Evolutionary conservation across 2,329 filamentous ascomycete species (phyloP).

Genomic region (Metarhizium brunneum): DNA sequence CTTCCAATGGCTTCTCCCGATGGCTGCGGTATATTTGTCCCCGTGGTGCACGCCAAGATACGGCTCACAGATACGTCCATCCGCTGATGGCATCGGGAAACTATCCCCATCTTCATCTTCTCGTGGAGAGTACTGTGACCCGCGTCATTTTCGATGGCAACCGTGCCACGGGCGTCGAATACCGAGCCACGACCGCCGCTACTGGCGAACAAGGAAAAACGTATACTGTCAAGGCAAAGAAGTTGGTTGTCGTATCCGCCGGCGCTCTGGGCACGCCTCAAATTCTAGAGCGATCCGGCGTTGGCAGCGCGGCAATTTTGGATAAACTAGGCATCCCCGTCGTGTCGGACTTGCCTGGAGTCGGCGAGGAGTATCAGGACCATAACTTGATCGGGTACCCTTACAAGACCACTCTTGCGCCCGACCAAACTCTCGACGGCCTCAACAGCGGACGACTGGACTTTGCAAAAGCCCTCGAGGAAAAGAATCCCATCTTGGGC

Average conservation of each 20-base stretch:
- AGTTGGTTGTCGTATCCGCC: conserved; percentile 23
- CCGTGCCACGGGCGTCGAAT: conserved; percentile 50
- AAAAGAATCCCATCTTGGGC: conserved; percentile 40
- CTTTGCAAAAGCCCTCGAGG: conserved; percentile 28
- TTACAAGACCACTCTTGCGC: conserved; percentile 28
- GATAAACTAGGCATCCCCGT: conserved; percentile 35
- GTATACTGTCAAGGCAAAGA: conserved; percentile 16
- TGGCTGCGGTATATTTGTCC: conserved; percentile 30
- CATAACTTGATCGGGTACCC: conserved; percentile 44
- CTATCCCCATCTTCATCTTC: conserved; percentile 49
- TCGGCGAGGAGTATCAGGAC: conserved; percentile 46
- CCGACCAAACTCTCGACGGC: conserved; percentile 35
- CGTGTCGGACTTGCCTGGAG: conserved; percentile 37
- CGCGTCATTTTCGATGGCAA: conserved; percentile 43
- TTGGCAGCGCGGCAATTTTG: conserved; percentile 44
- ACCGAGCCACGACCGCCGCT: conserved; percentile 30
- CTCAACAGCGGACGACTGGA: conserved; percentile 34
- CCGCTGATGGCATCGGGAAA: conserved; percentile 21
- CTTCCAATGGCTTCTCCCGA: conserved; percentile 21
- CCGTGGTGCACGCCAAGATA: conserved; percentile 47
- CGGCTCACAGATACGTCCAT: conserved; percentile 39
- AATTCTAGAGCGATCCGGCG: conserved; percentile 53
- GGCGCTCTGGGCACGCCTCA: conserved; percentile 44
- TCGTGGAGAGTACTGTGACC: conserved; percentile 46
- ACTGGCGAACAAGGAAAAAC: conserved; percentile 6